These are phyloP conservation scores for Liquidambar formosana DNA, from an alignment of 164 flowering plant species.

Conservation along the genomic window DNA sequence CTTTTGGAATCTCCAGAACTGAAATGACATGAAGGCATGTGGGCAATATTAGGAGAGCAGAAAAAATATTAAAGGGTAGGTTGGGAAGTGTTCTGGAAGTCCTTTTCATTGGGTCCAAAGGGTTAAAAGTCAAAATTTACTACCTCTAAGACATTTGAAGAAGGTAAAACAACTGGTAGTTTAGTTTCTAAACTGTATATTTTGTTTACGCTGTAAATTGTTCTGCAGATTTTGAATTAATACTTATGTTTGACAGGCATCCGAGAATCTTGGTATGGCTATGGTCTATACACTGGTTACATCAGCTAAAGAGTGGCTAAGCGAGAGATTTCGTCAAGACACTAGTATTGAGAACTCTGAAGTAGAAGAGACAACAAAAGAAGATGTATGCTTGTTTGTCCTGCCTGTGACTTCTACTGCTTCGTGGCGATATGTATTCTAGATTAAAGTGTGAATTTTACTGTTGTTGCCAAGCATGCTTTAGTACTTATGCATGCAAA, in stretches of 20 bases:
- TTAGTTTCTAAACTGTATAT: not conserved
- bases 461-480: not conserved
- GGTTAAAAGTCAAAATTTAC: not conserved
- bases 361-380: slow-evolving; percentile 67
- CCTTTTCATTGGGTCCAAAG: not conserved
- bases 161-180: not conserved
- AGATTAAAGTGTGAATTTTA: not conserved
- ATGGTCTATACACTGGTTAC: slow-evolving; percentile 92
- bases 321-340: slow-evolving; percentile 66
- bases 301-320: slow-evolving; percentile 91
- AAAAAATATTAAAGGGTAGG: not conserved
- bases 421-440: slow-evolving; percentile 1
- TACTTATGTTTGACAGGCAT: slow-evolving; percentile 50
- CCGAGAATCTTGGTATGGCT: slow-evolving; percentile 99
- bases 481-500: not conserved
- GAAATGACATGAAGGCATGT: not conserved
- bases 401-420: slow-evolving; percentile 1
- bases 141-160: not conserved
- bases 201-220: not conserved
- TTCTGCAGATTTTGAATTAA: not conserved
- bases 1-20: too few species aligned
- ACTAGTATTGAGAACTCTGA: slow-evolving; percentile 29
- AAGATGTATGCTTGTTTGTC: slow-evolving; percentile 57
- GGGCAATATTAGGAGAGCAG: not conserved
- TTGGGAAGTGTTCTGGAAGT: not conserved